Evolutionary conservation across 2,329 filamentous ascomycete genomes (phyloP).

Genomic region (Claviceps monticola): DNA sequence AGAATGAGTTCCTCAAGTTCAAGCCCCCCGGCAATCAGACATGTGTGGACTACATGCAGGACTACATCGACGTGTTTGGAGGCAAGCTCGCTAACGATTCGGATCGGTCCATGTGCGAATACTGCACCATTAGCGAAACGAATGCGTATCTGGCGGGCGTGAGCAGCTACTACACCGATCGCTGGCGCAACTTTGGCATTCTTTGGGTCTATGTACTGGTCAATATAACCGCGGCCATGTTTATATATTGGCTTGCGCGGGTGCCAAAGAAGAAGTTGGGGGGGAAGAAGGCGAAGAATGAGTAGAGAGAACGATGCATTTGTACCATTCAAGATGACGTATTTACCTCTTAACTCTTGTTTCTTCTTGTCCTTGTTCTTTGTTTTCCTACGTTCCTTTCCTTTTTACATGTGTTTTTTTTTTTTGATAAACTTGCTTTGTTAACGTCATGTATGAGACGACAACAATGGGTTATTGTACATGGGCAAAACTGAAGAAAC

Average conservation of each 20-base stretch:
- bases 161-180: slow-evolving; percentile 38
- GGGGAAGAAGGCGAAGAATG: slow-evolving; percentile 20
- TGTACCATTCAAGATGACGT: too few species aligned
- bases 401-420: too few species aligned
- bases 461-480: too few species aligned
- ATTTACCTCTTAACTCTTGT: too few species aligned
- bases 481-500: too few species aligned
- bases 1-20: slow-evolving; percentile 57
- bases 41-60: slow-evolving; percentile 44
- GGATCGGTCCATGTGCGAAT: slow-evolving; percentile 39
- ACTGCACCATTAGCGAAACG: slow-evolving; percentile 36
- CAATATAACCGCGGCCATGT: slow-evolving; percentile 41
- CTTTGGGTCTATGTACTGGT: slow-evolving; percentile 45
- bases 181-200: slow-evolving; percentile 58
- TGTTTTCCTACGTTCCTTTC: too few species aligned
- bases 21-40: slow-evolving; percentile 42
- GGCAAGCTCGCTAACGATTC: slow-evolving; percentile 38
- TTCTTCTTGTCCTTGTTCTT: too few species aligned
- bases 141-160: slow-evolving; percentile 36
- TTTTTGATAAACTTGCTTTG: too few species aligned
- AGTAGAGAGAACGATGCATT: background rate
- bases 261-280: slow-evolving; percentile 32
- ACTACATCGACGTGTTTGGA: slow-evolving; percentile 33
- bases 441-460: too few species aligned
- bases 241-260: slow-evolving; percentile 40